These are phyloP conservation scores for Ustilago vetiveriae DNA, from an alignment of 1,284 basidiomycete species.

Conservation along the genomic window DNA sequence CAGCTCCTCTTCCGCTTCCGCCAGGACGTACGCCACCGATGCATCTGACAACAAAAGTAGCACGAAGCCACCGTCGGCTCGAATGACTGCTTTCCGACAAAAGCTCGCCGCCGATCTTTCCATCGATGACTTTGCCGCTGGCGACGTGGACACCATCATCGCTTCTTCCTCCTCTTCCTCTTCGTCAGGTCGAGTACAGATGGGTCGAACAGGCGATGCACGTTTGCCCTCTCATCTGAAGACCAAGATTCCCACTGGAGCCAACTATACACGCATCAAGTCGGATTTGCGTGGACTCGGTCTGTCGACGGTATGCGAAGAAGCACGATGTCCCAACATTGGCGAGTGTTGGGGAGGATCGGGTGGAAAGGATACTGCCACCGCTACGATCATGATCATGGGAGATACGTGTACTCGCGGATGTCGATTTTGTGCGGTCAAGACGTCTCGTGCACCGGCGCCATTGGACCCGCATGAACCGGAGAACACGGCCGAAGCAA, in stretches of 20 bases:
- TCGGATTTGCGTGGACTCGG: constrained; percentile 90
- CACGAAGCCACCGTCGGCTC: constrained; percentile 25
- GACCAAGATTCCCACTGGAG: constrained; percentile 81
- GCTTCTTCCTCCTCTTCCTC: constrained; percentile 7
- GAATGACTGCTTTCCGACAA: constrained; percentile 50
- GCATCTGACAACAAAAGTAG: constrained; percentile 8
- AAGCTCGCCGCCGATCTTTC: constrained; percentile 53
- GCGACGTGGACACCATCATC: constrained; percentile 25
- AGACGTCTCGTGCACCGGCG: constrained; percentile 87
- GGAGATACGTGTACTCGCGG: constrained; percentile 99
- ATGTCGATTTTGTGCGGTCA: constrained; percentile 96
- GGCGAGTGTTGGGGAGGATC: constrained; percentile 97
- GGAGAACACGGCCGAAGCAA: constrained; percentile 97
- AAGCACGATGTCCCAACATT: constrained; percentile 98
- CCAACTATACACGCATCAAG: constrained; percentile 91
- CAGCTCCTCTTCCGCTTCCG: too few relatives aligned
- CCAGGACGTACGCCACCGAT: constrained; percentile 34
- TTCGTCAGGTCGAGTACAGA: constrained; percentile 30
- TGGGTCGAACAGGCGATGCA: constrained; percentile 54
- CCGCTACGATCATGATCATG: constrained; percentile 95
- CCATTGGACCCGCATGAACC: constrained; percentile 96
- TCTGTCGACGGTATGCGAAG: constrained; percentile 96
- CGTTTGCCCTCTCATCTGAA: constrained; percentile 91
- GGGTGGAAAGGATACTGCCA: constrained; percentile 81
- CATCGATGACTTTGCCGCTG: constrained; percentile 56